These are phyloP conservation scores for Aureobasidium zeae DNA, from an alignment of 2,329 filamentous ascomycete genomes.

Conservation along the genomic window DNA sequence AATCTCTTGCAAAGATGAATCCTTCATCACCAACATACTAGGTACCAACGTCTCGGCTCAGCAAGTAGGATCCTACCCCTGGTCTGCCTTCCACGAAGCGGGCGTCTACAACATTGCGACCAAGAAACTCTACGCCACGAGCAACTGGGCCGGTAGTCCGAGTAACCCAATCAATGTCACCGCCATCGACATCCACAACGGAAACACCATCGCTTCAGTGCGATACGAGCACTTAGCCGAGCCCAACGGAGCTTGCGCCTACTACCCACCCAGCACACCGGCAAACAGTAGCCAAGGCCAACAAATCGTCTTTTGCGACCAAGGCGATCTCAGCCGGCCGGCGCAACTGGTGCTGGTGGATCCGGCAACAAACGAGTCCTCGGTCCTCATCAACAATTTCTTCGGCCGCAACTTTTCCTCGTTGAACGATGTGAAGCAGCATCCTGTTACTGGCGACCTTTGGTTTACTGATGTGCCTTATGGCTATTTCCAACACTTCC, in stretches of 20 bases:
- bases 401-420: slow-evolving; percentile 39
- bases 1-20: slow-evolving; percentile 24
- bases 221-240: slow-evolving; percentile 24
- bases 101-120: slow-evolving; percentile 28
- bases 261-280: slow-evolving; percentile 26
- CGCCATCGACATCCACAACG: slow-evolving; percentile 26
- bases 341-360: slow-evolving; percentile 26
- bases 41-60: slow-evolving; percentile 25
- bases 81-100: slow-evolving; percentile 33
- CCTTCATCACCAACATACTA: slow-evolving; percentile 26
- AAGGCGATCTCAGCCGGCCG: slow-evolving; percentile 23
- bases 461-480: slow-evolving; percentile 43
- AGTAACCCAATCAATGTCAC: slow-evolving; percentile 30
- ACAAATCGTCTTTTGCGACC: slow-evolving; percentile 28
- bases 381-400: slow-evolving; percentile 38
- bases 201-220: slow-evolving; percentile 23
- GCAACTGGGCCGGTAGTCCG: slow-evolving; percentile 29
- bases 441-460: slow-evolving; percentile 32
- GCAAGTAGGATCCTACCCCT: slow-evolving; percentile 22
- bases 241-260: slow-evolving; percentile 26
- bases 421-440: slow-evolving; percentile 37
- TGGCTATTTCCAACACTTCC: slow-evolving; percentile 30
- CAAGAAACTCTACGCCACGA: slow-evolving; percentile 36
- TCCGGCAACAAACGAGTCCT: slow-evolving; percentile 36
- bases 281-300: slow-evolving; percentile 25